These are phyloP conservation scores for Adenanthera pavonina DNA, from an alignment of 306 rosid species.

Conservation along the genomic window DNA sequence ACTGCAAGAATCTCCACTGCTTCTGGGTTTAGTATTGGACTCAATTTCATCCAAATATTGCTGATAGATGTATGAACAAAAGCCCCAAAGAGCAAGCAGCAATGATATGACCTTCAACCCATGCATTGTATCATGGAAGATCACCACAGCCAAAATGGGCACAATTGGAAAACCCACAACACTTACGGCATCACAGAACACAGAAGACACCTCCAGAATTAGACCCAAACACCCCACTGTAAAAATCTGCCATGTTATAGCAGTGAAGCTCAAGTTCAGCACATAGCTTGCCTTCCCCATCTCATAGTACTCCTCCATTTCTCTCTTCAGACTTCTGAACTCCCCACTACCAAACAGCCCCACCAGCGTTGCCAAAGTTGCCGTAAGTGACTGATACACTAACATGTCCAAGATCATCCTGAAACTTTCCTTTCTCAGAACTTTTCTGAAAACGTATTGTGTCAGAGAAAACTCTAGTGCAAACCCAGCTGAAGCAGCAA, in stretches of 20 bases:
- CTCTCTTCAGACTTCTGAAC: constrained; percentile 42
- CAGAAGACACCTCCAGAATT: background rate
- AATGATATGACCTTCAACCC: too few species aligned
- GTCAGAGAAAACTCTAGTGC: constrained; percentile 51
- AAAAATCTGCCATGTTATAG: too few species aligned
- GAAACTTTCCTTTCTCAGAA: constrained; percentile 41
- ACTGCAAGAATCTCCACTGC: background rate
- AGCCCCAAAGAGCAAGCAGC: too few species aligned
- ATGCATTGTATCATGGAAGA: too few species aligned
- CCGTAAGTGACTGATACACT: constrained; percentile 40
- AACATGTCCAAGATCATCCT: constrained; percentile 48
- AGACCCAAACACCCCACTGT: background rate
- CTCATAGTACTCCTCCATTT: constrained; percentile 41
- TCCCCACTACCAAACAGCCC: constrained; percentile 58
- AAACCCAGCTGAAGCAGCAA: constrained; percentile 51
- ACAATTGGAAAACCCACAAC: too few species aligned
- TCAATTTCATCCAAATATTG: background rate
- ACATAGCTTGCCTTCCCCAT: constrained; percentile 44
- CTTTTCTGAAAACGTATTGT: constrained; percentile 43
- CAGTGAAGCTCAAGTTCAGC: background rate
- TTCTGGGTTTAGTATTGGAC: too few species aligned
- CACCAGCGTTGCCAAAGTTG: constrained; percentile 38
- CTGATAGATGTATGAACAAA: too few species aligned
- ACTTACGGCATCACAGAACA: background rate
- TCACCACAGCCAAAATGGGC: too few species aligned